phyloP scores from a whole-genome alignment of 768 basidiomycete genomes.

The Pleurotus giganteus region DNA sequence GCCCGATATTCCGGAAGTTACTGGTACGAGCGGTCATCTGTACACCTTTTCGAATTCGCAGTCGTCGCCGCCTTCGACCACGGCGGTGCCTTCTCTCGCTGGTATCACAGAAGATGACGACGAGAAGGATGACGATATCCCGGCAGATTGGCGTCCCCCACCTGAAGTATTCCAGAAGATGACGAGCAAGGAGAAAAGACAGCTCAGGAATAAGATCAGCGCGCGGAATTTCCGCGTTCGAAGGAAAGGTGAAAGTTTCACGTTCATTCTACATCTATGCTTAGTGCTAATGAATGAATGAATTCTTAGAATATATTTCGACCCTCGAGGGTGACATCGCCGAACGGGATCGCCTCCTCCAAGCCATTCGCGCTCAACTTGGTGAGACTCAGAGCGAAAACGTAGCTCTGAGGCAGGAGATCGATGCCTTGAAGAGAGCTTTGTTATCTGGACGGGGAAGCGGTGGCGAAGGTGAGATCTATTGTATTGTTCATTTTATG shows the following conservation, averaged over 20 bases:
- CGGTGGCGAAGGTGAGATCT: constrained; percentile 17
- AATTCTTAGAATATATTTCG: constrained; percentile 96
- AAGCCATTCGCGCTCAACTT: constrained; percentile 82
- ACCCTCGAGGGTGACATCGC: constrained; percentile 93
- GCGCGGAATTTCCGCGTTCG: constrained; percentile 94
- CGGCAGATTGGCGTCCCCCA: constrained; percentile 81
- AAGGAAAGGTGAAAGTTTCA: constrained; percentile 67
- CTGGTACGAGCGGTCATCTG: neutral
- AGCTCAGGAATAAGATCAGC: constrained; percentile 94
- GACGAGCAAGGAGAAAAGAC: constrained; percentile 93
- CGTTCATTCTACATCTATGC: constrained; percentile 12
- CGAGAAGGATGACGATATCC: constrained; percentile 46
- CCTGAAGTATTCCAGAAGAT: constrained; percentile 96
- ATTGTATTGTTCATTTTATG: neutral
- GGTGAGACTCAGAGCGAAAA: constrained; percentile 81
- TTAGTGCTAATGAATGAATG: no score
- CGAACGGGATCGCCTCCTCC: constrained; percentile 87
- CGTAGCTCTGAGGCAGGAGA: constrained; percentile 75
- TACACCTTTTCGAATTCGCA: neutral
- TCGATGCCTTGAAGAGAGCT: constrained; percentile 68
- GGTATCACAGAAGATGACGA: constrained; percentile 19
- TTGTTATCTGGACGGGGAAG: constrained; percentile 62
- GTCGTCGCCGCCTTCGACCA: neutral
- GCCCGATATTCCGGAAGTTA: neutral
- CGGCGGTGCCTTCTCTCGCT: neutral